Conservation (phyloP, 2,329 filamentous ascomycete genomes). For the Neopestalotiopsis rosae region DNA sequence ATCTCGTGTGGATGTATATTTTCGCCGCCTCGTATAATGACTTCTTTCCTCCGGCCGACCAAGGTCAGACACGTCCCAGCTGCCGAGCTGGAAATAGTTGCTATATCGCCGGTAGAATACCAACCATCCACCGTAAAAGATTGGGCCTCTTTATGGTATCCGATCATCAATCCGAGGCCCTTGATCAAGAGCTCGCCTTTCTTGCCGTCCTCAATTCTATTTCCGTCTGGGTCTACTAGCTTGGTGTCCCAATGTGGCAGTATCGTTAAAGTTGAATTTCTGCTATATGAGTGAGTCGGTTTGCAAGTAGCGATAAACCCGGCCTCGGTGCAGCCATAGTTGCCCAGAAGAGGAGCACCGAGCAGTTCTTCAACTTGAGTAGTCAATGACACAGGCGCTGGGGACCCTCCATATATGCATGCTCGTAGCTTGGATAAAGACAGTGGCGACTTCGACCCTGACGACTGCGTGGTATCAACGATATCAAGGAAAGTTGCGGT, state of each 20-base stretch:
- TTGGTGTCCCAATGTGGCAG: not conserved
- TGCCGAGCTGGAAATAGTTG: not conserved
- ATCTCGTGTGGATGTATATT: constrained; percentile 6
- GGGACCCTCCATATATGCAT: not conserved
- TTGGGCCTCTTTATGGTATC: constrained; percentile 11
- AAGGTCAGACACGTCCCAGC: not conserved
- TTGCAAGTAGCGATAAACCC: not conserved
- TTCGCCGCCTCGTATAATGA: constrained; percentile 9
- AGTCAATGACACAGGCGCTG: not conserved
- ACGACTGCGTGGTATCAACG: not conserved
- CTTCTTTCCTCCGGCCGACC: constrained; percentile 10
- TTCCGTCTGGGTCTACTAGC: constrained; percentile 7
- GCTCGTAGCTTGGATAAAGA: not conserved
- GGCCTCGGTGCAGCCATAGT: constrained; percentile 8
- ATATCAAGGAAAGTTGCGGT: not conserved
- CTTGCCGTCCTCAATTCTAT: not conserved
- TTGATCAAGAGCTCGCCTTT: constrained; percentile 1
- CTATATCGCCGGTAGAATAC: constrained; percentile 11
- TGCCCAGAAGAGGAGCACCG: constrained; percentile 5
- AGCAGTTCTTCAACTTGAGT: constrained; percentile 5
- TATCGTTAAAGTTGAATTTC: not conserved
- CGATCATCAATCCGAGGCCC: constrained; percentile 5
- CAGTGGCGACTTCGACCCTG: not conserved
- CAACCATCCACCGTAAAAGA: not conserved
- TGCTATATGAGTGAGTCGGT: not conserved